Base-by-base conservation (phyloP, 768 basidiomycete genomes). In the Tricholoma matsutake region DNA sequence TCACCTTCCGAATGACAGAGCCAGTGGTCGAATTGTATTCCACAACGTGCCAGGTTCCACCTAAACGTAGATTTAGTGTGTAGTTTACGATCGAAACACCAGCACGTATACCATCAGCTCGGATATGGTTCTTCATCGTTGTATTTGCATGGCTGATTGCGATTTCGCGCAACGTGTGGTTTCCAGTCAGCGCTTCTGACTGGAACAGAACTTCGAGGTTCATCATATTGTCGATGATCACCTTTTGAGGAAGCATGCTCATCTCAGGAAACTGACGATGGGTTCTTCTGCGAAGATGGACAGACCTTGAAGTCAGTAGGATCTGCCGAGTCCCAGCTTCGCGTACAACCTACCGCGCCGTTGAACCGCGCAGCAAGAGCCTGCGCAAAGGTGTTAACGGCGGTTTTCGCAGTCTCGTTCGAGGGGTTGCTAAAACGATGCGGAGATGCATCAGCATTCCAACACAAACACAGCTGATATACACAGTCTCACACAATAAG, bases 221-320 rank as follows among this genome's bases (percentile, higher is more conserved):
- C 86, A 91, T 88, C 87, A 90, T 88, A 68, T 88, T 89, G 74
- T 90, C 88, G 51, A 89, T 88, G 69, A 90, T 88, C 54, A 89
- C 87, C 83, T 83, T n/a, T 62, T 7, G 45, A n/a, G 34, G 18
- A 16, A 13, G 1, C 25, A 18, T 18, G 16, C 7, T 2, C 14
- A 16, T 31, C 29, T 53, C 29, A 32, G n/a, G 16, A 4, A 31
- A 10, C 13, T 29, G 29, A 51, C 25, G 29, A 51, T 22, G 18
- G n/a, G 13, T 43, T 47, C n/a, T 7, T 8, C 4, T 20, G 9
- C 1, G 51, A 49, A 45, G 4, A 10, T 9, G 13, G 8, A 64
- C 76, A 28, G 52, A 84, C 86, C 68, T 79, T 77, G 68, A 89
- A 89, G 63, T 84, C 78, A 2, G 82, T 83, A 5, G 86, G 82